Evolutionary conservation across 208 protist genomes (phyloP).

Genomic region (Trypanosoma rangeli): DNA sequence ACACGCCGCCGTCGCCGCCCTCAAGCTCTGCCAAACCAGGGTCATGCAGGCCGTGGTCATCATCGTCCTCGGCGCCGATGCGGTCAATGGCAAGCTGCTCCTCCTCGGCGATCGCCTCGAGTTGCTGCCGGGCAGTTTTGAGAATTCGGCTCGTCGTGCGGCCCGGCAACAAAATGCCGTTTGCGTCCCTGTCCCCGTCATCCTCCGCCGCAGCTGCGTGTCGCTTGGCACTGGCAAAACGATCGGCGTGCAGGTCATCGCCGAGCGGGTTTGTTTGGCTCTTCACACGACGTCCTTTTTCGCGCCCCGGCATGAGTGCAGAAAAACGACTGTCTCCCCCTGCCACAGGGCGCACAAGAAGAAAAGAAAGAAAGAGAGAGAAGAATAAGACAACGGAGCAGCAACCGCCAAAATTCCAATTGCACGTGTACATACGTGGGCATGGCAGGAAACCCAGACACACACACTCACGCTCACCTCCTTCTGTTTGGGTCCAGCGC

Average conservation of each 20-base stretch:
- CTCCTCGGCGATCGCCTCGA: constrained; percentile 60
- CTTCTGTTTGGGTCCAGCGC: too few relatives aligned
- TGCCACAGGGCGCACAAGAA: too few relatives aligned
- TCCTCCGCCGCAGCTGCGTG: constrained; percentile 21
- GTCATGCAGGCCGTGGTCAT: constrained; percentile 14
- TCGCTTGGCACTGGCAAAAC: constrained; percentile 70
- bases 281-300: constrained; percentile 39
- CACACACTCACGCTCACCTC: too few relatives aligned
- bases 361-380: too few relatives aligned
- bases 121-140: constrained; percentile 66
- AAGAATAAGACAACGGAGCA: too few relatives aligned
- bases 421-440: too few relatives aligned
- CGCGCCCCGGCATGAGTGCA: constrained; percentile 37
- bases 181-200: constrained; percentile 36
- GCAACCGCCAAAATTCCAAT: too few relatives aligned
- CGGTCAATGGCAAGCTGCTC: constrained; percentile 6
- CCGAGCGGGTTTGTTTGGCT: constrained; percentile 73
- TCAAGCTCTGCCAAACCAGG: constrained; percentile 9
- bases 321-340: too few relatives aligned
- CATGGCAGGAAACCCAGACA: too few relatives aligned
- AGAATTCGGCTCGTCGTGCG: constrained; percentile 80
- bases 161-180: constrained; percentile 70
- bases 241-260: constrained; percentile 78
- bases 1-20: not conserved
- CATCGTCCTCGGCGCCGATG: constrained; percentile 8